Evolutionary conservation across 2,329 filamentous ascomycete species (phyloP), one percentile per base, ranked within the genome.

Genomic region (Pseudogymnoascus sp.): DNA sequence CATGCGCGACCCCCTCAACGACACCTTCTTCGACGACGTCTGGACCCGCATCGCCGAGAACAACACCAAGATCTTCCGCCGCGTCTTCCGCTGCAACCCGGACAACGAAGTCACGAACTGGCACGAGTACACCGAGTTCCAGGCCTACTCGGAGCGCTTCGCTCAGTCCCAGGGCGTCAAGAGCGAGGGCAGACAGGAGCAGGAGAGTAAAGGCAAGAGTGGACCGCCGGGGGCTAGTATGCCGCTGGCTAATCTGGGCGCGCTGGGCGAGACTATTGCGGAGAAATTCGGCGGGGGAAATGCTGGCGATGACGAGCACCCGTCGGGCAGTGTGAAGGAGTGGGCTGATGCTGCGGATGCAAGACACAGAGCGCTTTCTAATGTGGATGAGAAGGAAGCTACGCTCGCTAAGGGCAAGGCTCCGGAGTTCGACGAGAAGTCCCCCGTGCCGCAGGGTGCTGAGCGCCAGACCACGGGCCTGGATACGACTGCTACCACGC

Each of bases 81-180:
- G 89, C 65, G 93, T 99, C 7, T 99, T 99, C 79, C 87, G 92
- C 55, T 97, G 92, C 75, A 95, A 96, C 90, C 94, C 94, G 1
- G 94, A 99, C 73, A 97, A 87, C 60, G 91, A 97, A 71, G 94
- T 96, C 27, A 88, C 86, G 66, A 93, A 89, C 44, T 99, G 94
- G 94, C 87, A 89, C 67, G 90, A 96, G 66, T 99, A 99, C 75
- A 68, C 62, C 5, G 70, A 72, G 41, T 71, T 68, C 59, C 65
- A 84, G 61, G 82, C 86, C 4, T 97, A 97, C 72, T 81, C 83
- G 15, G 85, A 89, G 67, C 84, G 86, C 51, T 97, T 99, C 78
- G 83, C 63, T 73, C 77, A 31, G 76, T 29, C 72, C 71, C 35
- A 79, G 76, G 67, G 66, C 21, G 62, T 58, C 15, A 73, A 73